A percentile compares a stretch with the other conserved stretches of the same genome.
phyloP scores from a whole-genome alignment of 164 flowering plant genomes.

The Nymphaea colorata region DNA sequence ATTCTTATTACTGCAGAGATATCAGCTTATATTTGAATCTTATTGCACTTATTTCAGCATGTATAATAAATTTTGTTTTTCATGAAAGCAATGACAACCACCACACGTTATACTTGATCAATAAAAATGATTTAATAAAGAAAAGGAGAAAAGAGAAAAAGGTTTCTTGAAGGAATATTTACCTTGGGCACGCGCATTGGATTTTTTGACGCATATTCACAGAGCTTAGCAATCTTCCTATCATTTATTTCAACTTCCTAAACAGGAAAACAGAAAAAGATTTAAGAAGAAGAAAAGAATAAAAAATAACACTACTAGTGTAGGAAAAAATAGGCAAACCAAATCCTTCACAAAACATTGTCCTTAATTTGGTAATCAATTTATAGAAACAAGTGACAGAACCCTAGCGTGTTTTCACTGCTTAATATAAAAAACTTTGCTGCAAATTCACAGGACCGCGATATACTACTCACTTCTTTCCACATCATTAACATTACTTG shows the following conservation, averaged over 20 bases:
- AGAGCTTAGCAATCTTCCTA: conserved; percentile 68
- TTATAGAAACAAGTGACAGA: neutral
- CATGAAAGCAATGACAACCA: neutral
- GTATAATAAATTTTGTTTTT: too few relatives aligned
- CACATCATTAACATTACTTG: neutral
- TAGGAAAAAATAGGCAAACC: neutral
- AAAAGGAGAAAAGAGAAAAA: neutral
- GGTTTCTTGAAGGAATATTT: neutral
- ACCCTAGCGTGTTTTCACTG: neutral
- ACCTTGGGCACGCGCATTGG: conserved; percentile 80
- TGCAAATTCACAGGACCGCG: too few relatives aligned
- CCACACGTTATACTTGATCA: neutral
- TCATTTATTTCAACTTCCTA: conserved; percentile 76
- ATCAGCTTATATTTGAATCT: neutral
- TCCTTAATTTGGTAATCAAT: too few relatives aligned
- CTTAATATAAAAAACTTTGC: too few relatives aligned
- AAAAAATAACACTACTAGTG: neutral
- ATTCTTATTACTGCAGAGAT: neutral
- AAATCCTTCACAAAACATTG: neutral
- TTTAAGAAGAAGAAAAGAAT: neutral
- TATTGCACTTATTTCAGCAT: neutral
- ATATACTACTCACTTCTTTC: neutral
- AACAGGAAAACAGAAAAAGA: neutral
- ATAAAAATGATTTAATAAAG: too few relatives aligned
- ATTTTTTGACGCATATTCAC: conserved; percentile 74